A percentile compares a stretch with the other conserved stretches of the same genome.
Conservation (phyloP, 1,284 basidiomycete genomes). For the Trichosporon sp. region DNA sequence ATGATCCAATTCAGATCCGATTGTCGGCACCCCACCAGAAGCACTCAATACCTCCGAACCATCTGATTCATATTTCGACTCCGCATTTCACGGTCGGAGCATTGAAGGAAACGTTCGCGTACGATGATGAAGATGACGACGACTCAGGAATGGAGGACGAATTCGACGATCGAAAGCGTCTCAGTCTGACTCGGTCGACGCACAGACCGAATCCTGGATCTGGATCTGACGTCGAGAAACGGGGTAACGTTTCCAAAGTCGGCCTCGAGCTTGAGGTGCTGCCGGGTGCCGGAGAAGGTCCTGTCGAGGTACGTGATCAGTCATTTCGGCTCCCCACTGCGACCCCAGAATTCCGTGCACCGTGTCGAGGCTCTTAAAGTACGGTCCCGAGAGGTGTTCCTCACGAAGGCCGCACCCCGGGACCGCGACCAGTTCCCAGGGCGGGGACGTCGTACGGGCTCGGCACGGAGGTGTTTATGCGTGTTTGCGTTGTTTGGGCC, state of each 20-base stretch:
- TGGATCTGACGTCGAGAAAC: conserved; percentile 46
- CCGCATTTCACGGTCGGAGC: conserved; percentile 74
- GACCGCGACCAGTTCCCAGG: not conserved
- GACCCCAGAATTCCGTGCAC: not conserved
- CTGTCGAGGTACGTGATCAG: conserved; percentile 25
- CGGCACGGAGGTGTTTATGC: not conserved
- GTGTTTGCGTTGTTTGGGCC: not conserved
- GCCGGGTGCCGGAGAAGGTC: conserved; percentile 16
- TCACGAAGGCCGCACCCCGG: not conserved
- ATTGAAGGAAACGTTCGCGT: conserved; percentile 92
- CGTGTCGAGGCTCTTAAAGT: not conserved
- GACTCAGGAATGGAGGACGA: conserved; percentile 59
- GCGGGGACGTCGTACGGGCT: not conserved
- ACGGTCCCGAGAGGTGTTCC: not conserved
- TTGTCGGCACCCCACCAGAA: conserved; percentile 60
- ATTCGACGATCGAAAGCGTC: conserved; percentile 22
- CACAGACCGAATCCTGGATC: conserved; percentile 35
- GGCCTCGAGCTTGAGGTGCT: conserved; percentile 49
- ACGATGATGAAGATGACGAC: conserved; percentile 75
- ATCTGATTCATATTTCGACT: conserved; percentile 62
- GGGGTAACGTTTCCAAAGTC: conserved; percentile 78
- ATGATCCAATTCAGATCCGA: conserved; percentile 85
- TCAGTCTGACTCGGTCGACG: conserved; percentile 49
- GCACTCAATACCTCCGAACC: conserved; percentile 39
- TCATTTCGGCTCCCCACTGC: not conserved